phyloP scores from a whole-genome alignment of 176 grass and related monocot genomes.

The Carex cristatella region DNA sequence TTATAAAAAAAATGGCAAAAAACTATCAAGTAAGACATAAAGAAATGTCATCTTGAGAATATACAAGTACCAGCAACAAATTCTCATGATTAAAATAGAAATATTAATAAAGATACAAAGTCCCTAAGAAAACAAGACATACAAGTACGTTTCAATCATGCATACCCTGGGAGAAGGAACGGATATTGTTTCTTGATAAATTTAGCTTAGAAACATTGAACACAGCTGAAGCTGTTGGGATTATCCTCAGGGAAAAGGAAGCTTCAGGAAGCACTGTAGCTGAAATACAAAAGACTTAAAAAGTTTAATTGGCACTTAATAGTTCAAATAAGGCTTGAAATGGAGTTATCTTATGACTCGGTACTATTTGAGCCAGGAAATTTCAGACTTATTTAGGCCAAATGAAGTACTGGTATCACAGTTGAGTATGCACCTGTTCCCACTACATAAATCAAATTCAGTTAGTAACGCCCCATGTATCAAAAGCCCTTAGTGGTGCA shows the following conservation, averaged over 20 bases:
- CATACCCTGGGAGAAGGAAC: conserved; percentile 68
- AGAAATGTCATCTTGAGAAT: neutral
- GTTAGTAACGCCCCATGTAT: neutral
- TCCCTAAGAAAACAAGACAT: neutral
- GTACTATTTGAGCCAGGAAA: neutral
- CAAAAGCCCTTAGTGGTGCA: neutral
- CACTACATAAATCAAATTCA: neutral
- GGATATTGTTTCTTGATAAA: conserved; percentile 77
- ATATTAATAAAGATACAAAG: neutral
- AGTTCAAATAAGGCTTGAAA: neutral
- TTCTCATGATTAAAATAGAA: neutral
- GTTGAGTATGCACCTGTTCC: neutral
- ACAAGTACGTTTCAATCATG: conserved; percentile 17
- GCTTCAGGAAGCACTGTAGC: conserved; percentile 47
- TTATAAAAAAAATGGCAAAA: neutral
- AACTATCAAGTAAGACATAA: neutral
- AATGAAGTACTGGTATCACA: neutral
- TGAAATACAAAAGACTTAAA: conserved; percentile 5
- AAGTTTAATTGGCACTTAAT: neutral
- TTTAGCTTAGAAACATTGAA: conserved; percentile 64
- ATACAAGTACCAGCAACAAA: neutral
- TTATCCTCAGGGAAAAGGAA: conserved; percentile 62
- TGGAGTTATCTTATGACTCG: neutral
- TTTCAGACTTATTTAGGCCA: neutral
- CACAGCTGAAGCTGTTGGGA: conserved; percentile 53